Base-by-base conservation (phyloP, 495 filamentous ascomycete species). In the Aspergillus ellipticus region DNA sequence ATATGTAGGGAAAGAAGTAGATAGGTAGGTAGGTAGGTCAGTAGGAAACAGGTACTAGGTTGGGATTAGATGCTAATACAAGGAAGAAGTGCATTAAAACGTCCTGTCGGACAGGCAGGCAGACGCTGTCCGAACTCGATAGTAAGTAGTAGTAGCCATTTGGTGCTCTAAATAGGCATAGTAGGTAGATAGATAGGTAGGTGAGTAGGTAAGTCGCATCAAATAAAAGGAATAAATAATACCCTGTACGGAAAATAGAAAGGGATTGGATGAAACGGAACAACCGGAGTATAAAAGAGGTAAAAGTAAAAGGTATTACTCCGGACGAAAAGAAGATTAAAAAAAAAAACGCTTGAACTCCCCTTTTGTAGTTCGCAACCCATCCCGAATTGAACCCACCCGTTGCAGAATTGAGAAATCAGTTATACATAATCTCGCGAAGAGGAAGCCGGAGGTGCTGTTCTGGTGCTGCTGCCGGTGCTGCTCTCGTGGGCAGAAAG, bases 291-390 rank as follows among this genome's bases (percentile, higher is more conserved):
- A 28, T 28, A 28, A n/a, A n/a, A n/a, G 24, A 28, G 3, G 7
- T 28, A 7, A 28, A 37, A 37, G 33, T 5, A 37, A 37, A n/a
- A n/a, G n/a, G 24, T 28, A 7, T 4, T 7, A 28, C 24, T 28
- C 24, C 24, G 7, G 6, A 47, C 6, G 39, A 48, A 42, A 35
- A 19, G 10, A 43, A 17, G 17, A 29, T 17, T 0, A 29, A 22
- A 17, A 53, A 17, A 49, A 54, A 46, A 45, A 52, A 57, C 39
- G 26, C 29, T 28, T 39, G 42, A 58, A 53, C 50, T 53, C 56
- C 56, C 43, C 15, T 53, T 58, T 58, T 50, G 35, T 39, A 39
- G 5, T 39, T 54, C 52, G 46, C 56, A 49, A 41, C 43, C 56
- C 35, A 42, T 39, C 35, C 35, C 10, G 13, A 39, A 15, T 39